phyloP scores from a whole-genome alignment of 148 eudicot species.

The Rhododendron molle region DNA sequence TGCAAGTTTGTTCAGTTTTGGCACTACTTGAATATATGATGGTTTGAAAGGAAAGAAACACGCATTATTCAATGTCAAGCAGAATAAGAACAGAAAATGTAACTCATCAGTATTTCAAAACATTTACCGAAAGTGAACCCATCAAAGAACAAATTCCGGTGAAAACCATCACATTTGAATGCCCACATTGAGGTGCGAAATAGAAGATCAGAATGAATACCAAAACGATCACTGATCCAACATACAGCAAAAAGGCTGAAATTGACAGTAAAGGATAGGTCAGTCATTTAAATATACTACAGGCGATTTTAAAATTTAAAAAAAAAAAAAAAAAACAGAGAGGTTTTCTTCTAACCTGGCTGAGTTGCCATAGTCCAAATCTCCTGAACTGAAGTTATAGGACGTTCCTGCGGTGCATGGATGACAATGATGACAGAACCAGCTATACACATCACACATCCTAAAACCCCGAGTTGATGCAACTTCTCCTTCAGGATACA shows the following conservation, averaged over 20 bases:
- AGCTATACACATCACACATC: slow-evolving; percentile 57
- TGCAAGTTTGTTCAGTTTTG: background rate
- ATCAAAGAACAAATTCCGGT: slow-evolving; percentile 69
- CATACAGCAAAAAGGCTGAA: slow-evolving; percentile 65
- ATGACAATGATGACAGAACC: slow-evolving; percentile 63
- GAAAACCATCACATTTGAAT: slow-evolving; percentile 57
- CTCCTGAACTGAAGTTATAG: slow-evolving; percentile 52
- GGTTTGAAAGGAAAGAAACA: background rate
- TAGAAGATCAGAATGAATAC: slow-evolving; percentile 51
- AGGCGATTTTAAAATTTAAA: background rate
- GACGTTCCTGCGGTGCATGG: slow-evolving; percentile 69
- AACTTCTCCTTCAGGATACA: slow-evolving; percentile 54
- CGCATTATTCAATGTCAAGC: background rate
- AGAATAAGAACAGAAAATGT: background rate
- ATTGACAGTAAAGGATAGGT: background rate
- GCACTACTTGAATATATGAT: background rate
- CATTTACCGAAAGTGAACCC: slow-evolving; percentile 72
- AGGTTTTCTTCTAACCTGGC: slow-evolving; percentile 24
- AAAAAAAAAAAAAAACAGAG: background rate
- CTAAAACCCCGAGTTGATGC: slow-evolving; percentile 46
- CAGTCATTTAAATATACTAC: background rate
- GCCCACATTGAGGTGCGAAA: slow-evolving; percentile 51
- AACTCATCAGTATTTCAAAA: slow-evolving; percentile 1
- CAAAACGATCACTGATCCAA: slow-evolving; percentile 46
- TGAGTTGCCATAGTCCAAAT: slow-evolving; percentile 63